Evolutionary conservation across 306 rosid species (phyloP), one percentile per base, ranked within the genome.

Genomic region (Styphnolobium japonicum): DNA sequence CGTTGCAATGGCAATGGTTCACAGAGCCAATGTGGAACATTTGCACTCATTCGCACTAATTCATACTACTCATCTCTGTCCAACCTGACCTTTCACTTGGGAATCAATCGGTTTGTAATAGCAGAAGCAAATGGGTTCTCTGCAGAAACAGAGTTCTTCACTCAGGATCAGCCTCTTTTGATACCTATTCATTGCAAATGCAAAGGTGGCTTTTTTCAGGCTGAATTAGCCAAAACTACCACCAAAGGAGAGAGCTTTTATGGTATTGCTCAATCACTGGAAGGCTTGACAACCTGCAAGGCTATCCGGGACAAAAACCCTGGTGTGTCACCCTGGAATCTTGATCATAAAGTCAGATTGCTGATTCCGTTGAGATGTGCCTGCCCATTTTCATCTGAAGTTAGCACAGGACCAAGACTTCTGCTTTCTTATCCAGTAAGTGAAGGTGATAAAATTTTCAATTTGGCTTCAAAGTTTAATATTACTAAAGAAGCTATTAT

Each of bases 161-260:
- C 88, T 1, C 66, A 27, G 23, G 69, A 89, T 4, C 94, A 86
- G 14, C 92, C 93, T 77, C 84, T 95, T 77, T 40, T 91, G 45
- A 86, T 95, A 61, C 98, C 97, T 22, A 90, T 95, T 75, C 78
- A 88, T 21, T 94, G 98, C 61, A 84, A 78, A 9, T 95, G 97
- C 89, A 88, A 49, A 43, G 80, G 71, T 29, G 87, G 91, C 7
- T 65, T 83, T 77, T 94, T 81, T 58, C 66, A 23, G 18, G 93
- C 95, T 43, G 89, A 84, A 6, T 29, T 91, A 10, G 87, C 86
- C 7, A 95, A 85, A 80, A 90, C 76, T 4, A 36, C 85, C 57
- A 74, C 77, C 33, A 81, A 85, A 66, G 98, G 98, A 0, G 98
- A 92, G 86, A 92, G 83, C 83, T 90, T 95, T 65, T 76, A 78